A percentile compares a stretch with the other conserved stretches of the same genome.
Conservation (phyloP, 768 basidiomycete species). For the Amylocystis lapponica region DNA sequence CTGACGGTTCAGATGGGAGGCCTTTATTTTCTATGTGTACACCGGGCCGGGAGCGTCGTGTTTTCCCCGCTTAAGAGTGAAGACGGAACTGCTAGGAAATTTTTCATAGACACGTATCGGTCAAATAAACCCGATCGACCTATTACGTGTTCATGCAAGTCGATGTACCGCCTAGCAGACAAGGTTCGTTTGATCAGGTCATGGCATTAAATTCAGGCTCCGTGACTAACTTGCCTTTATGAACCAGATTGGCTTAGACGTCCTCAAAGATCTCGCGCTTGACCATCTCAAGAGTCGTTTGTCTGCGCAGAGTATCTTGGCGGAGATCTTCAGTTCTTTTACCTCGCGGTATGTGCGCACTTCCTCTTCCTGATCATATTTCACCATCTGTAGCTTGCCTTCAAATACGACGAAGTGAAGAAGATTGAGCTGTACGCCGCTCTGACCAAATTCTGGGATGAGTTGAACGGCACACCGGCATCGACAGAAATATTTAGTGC, state of each 20-base stretch:
- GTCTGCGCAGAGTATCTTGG: constrained; percentile 4
- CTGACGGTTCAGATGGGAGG: constrained; percentile 15
- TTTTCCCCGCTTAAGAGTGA: neutral
- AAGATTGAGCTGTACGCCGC: constrained; percentile 7
- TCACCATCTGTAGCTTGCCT: neutral
- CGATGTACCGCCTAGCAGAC: constrained; percentile 2
- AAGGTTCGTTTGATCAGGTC: neutral
- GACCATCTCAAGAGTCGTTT: constrained; percentile 6
- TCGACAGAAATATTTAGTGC: constrained; percentile 7
- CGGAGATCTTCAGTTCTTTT: constrained; percentile 12
- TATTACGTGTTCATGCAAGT: neutral
- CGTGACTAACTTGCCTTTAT: neutral
- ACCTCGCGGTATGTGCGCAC: constrained; percentile 5
- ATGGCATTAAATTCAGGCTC: neutral
- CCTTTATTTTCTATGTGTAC: constrained; percentile 11
- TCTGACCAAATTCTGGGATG: constrained; percentile 10
- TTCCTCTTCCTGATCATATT: neutral
- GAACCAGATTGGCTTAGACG: constrained; percentile 5
- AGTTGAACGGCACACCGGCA: constrained; percentile 1
- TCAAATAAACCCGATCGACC: neutral
- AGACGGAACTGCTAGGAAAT: neutral
- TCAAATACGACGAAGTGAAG: constrained; percentile 9
- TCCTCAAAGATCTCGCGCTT: constrained; percentile 6
- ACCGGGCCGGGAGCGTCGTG: constrained; percentile 6
- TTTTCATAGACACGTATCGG: neutral